Percentiles rank a stretch among this genome's conserved stretches.
These are phyloP conservation scores for Curvularia hawaiiensis DNA, from an alignment of 2,329 filamentous ascomycete genomes.

Conservation along the genomic window DNA sequence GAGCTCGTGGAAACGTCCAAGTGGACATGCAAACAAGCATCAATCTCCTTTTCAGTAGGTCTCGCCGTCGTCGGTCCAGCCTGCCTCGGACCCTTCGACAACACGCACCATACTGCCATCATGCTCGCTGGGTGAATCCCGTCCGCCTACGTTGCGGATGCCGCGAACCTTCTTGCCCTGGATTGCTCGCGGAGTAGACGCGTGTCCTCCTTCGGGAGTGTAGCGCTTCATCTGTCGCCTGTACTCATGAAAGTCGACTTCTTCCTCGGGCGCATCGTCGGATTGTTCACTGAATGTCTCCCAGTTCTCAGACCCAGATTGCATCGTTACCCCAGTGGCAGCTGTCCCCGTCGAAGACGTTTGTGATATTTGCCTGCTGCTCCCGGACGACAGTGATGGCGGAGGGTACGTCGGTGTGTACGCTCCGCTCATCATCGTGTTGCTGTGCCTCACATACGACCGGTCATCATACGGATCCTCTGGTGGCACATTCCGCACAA, in stretches of 20 bases:
- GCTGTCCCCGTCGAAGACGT: constrained; percentile 60
- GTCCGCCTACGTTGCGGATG: constrained; percentile 53
- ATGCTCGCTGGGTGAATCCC: constrained; percentile 45
- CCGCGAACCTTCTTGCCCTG: constrained; percentile 48
- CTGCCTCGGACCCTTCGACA: constrained; percentile 57
- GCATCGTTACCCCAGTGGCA: constrained; percentile 60
- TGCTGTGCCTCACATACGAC: constrained; percentile 42
- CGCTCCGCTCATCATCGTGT: constrained; percentile 35
- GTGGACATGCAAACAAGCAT: constrained; percentile 6
- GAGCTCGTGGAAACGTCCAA: constrained; percentile 9
- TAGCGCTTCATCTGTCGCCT: constrained; percentile 71
- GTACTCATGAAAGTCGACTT: constrained; percentile 81
- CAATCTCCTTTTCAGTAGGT: constrained; percentile 31
- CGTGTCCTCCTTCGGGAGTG: constrained; percentile 46
- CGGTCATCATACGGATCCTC: constrained; percentile 83
- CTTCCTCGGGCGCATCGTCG: constrained; percentile 66
- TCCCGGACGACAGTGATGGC: constrained; percentile 33
- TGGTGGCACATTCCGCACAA: constrained; percentile 65
- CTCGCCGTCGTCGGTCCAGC: constrained; percentile 59
- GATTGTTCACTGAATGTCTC: constrained; percentile 91
- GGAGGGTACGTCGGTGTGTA: constrained; percentile 35
- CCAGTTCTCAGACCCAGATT: constrained; percentile 94
- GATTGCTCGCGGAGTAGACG: constrained; percentile 38
- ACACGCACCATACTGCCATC: constrained; percentile 52
- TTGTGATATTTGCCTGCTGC: constrained; percentile 69